Evolutionary conservation across 345 rosid genomes (phyloP).

Genomic region (Euphorbia lathyris): DNA sequence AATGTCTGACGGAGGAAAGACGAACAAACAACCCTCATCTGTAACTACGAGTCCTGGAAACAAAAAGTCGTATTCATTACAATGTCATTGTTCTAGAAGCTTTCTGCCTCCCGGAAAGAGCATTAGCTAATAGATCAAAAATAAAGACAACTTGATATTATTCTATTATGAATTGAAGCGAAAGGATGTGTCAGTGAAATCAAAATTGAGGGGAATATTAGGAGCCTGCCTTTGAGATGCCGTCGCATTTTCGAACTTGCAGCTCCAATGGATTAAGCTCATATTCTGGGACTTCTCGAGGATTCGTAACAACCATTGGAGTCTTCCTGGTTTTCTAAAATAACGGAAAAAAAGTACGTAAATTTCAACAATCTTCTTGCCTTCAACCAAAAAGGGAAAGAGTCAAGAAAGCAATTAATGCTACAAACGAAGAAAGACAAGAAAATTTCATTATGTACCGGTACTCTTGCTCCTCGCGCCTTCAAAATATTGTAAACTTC

Average conservation of each 20-base stretch:
- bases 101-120: neutral
- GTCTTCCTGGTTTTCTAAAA: conserved; percentile 87
- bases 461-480: conserved; percentile 86
- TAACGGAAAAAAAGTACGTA: conserved; percentile 16
- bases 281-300: conserved; percentile 90
- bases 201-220: neutral
- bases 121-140: neutral
- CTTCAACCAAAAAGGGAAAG: neutral
- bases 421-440: neutral
- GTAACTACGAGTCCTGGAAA: neutral
- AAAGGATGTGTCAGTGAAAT: neutral
- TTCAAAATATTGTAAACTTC: conserved; percentile 79
- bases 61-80: neutral
- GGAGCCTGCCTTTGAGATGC: conserved; percentile 65
- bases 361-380: neutral
- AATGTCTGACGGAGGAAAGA: neutral
- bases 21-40: neutral
- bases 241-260: conserved; percentile 82
- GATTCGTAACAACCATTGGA: conserved; percentile 88
- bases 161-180: no score
- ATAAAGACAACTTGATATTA: neutral
- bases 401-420: neutral
- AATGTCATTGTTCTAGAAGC: neutral
- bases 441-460: conserved; percentile 39
- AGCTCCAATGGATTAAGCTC: conserved; percentile 93